Percentiles rank a stretch among this genome's conserved stretches.
phyloP scores from a whole-genome alignment of 139 green algal species.

The Tetradesmus lagerheimii region DNA sequence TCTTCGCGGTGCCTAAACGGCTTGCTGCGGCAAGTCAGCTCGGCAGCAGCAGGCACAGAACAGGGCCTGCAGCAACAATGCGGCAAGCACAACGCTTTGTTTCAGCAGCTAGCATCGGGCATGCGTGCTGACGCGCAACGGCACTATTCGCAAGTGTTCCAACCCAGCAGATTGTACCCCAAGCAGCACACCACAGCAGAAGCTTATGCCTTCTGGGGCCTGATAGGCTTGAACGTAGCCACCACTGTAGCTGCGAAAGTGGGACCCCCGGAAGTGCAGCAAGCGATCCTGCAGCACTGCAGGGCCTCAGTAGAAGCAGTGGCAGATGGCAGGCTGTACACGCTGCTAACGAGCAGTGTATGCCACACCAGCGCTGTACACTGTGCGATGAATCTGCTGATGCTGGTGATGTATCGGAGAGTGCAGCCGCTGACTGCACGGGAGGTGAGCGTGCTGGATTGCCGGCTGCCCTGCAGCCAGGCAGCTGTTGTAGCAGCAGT shows the following conservation, averaged over 20 bases:
- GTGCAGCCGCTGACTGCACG: slow-evolving; percentile 21
- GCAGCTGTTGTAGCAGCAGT: background rate
- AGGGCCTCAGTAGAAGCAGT: slow-evolving; percentile 20
- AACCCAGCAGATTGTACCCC: slow-evolving; percentile 34
- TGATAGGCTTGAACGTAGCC: slow-evolving; percentile 22
- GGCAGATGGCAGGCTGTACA: slow-evolving; percentile 31
- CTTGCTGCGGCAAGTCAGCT: background rate
- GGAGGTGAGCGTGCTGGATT: background rate
- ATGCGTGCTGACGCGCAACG: background rate
- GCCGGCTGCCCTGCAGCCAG: background rate
- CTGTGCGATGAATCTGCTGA: slow-evolving; percentile 37
- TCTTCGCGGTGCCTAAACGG: background rate
- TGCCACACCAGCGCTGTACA: slow-evolving; percentile 35
- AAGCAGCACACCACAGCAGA: slow-evolving; percentile 21
- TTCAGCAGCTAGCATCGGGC: background rate
- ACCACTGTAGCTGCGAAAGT: background rate
- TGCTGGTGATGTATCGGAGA: slow-evolving; percentile 33
- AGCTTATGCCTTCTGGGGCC: slow-evolving; percentile 40
- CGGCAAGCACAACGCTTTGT: background rate
- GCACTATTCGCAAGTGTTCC: slow-evolving; percentile 32
- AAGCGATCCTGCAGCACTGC: slow-evolving; percentile 10
- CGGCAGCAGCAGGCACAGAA: slow-evolving; percentile 18
- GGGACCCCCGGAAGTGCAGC: background rate
- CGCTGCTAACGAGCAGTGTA: slow-evolving; percentile 33
- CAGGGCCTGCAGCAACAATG: slow-evolving; percentile 16